Conservation (phyloP, 768 basidiomycete genomes). For the Boletus subparvulus region DNA sequence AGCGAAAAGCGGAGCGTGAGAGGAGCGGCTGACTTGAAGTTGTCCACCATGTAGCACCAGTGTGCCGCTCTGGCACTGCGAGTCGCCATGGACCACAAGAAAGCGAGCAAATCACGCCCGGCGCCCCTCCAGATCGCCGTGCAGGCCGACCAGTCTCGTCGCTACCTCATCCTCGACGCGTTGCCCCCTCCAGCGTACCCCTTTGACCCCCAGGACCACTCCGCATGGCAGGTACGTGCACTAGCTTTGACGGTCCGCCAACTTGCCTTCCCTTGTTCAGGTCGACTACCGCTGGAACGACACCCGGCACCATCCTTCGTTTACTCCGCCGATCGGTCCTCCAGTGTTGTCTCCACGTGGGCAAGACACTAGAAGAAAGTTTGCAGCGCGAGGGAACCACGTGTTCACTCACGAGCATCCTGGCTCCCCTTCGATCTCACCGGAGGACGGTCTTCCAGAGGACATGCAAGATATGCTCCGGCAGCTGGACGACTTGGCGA, state of each 20-base stretch:
- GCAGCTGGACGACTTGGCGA: slow-evolving; percentile 29
- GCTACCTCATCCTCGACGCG: slow-evolving; percentile 13
- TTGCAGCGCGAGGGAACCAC: slow-evolving; percentile 9
- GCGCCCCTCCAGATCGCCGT: slow-evolving; percentile 14
- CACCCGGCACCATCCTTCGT: slow-evolving; percentile 6
- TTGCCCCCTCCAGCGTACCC: slow-evolving; percentile 6
- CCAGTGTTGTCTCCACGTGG: slow-evolving; percentile 8
- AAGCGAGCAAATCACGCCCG: slow-evolving; percentile 2
- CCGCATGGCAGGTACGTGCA: neutral
- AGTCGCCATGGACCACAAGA: slow-evolving; percentile 8
- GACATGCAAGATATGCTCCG: slow-evolving; percentile 29
- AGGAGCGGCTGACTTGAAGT: slow-evolving; percentile 20
- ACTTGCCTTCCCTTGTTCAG: neutral
- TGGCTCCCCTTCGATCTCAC: neutral
- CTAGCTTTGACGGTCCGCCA: neutral
- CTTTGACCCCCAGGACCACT: neutral
- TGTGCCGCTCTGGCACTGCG: neutral
- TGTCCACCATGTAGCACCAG: neutral
- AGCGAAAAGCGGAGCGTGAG: slow-evolving; percentile 1
- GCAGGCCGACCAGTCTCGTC: slow-evolving; percentile 12
- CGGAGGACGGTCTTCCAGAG: slow-evolving; percentile 21
- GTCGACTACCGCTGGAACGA: neutral
- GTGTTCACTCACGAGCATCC: slow-evolving; percentile 11
- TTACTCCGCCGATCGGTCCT: slow-evolving; percentile 16
- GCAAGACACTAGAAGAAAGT: neutral